A percentile compares a stretch with the other conserved stretches of the same genome.
Conservation (phyloP, 148 eudicot species). For the Vaccinium vitisidaea region DNA sequence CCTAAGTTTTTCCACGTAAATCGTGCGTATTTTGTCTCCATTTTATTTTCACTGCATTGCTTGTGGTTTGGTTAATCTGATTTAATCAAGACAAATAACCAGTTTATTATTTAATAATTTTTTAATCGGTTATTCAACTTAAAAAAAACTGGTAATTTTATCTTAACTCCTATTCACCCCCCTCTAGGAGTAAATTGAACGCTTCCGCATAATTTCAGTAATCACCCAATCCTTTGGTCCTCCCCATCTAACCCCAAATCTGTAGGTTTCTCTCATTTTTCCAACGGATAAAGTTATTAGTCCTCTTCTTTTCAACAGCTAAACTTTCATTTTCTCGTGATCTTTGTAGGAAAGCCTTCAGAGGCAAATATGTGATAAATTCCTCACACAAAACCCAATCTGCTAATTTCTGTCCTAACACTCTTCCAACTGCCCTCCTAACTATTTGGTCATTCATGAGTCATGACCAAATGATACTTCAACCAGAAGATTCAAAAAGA, state of each 20-base stretch:
- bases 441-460: not conserved
- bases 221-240: not conserved
- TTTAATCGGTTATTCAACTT: too few relatives aligned
- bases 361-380: not conserved
- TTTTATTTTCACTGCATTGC: too few relatives aligned
- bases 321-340: conserved; percentile 10
- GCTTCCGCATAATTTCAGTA: too few relatives aligned
- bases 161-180: too few relatives aligned
- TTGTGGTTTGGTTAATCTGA: too few relatives aligned
- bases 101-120: too few relatives aligned
- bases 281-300: not conserved
- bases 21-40: too few relatives aligned
- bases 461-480: not conserved
- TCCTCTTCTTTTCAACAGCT: not conserved
- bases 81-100: too few relatives aligned
- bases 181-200: too few relatives aligned
- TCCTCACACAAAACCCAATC: conserved; percentile 6
- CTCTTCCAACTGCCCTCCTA: conserved; percentile 6
- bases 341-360: not conserved
- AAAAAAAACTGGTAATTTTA: too few relatives aligned
- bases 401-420: conserved; percentile 14
- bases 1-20: too few relatives aligned
- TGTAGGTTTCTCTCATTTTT: not conserved
- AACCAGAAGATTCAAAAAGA: not conserved
- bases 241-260: not conserved